Evolutionary conservation across 257 asterid genomes (phyloP), one percentile per base, ranked within the genome.

Genomic region (Solanum lignicaule): DNA sequence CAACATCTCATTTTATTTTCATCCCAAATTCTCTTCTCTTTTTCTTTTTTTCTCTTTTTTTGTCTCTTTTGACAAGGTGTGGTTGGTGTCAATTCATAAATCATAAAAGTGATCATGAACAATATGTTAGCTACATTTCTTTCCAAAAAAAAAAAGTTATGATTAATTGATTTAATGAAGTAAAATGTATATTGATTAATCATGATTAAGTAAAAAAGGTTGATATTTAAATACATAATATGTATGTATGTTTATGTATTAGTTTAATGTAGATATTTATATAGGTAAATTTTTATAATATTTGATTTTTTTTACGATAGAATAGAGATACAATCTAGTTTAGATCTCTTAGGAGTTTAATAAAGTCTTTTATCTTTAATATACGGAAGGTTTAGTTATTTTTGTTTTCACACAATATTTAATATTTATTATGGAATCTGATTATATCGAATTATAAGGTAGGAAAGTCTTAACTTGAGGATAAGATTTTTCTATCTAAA

Each of bases 11-110:
- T 27, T 79, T 79, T 55, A 16, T 79, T 52, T 52, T 79, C 35
- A 46, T 79, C 85, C 66, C 39, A 27, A 27, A 27, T 79, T 79
- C 38, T 27, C 39, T 20, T 41, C 9, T n/a, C 20, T 78, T 33
- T 33, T 73, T 48, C 7, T 48, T 75, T 35, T 21, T 10, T 4
- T 41, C 46, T 25, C 9, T 27, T 81, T 27, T 78, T 41, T 43
- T 79, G 85, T 81, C 85, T 81, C 68, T 81, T 81, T 81, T 81
- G 85, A 27, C 18, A 81, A 52, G 65, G 58, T 71, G 74, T 86
- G 41, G 85, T 35, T 84, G 38, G 86, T 65, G 81, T 89, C 91
- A 87, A 75, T 89, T 83, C 41, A 14, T 46, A 65, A 83, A 89
- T 76, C 73, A 87, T 87, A 78, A 39, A 78, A 14, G 25, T 14